Evolutionary conservation across 176 grass and related monocot genomes (phyloP).

Genomic region (Urochloa ruziziensis): DNA sequence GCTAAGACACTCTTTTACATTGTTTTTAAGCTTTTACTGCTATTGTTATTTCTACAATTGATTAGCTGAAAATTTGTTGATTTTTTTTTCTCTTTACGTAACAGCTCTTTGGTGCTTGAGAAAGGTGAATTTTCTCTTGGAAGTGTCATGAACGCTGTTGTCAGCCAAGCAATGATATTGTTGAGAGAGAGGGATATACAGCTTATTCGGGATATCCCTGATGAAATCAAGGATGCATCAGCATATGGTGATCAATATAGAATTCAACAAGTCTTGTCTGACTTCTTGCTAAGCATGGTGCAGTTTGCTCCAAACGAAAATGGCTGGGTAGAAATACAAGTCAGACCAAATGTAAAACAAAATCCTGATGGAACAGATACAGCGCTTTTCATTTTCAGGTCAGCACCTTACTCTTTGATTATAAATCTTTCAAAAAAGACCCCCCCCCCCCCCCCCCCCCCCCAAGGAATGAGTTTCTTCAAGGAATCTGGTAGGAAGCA

Average conservation of each 20-base stretch:
- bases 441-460: background rate
- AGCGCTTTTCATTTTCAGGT: slow-evolving; percentile 83
- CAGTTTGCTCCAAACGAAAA: slow-evolving; percentile 73
- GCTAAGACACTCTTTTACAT: background rate
- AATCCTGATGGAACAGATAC: slow-evolving; percentile 64
- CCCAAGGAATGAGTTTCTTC: background rate
- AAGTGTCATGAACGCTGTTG: slow-evolving; percentile 84
- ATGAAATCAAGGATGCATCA: slow-evolving; percentile 79
- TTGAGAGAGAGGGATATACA: slow-evolving; percentile 87
- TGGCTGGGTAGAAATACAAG: slow-evolving; percentile 94
- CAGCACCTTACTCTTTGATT: slow-evolving; percentile 37
- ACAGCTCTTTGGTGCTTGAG: slow-evolving; percentile 77
- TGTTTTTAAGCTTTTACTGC: slow-evolving; percentile 12
- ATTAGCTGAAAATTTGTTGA: slow-evolving; percentile 9
- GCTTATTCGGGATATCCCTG: slow-evolving; percentile 95
- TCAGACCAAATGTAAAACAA: slow-evolving; percentile 70
- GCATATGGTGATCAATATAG: slow-evolving; percentile 87
- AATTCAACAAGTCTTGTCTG: slow-evolving; percentile 95
- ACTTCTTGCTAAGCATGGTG: slow-evolving; percentile 86
- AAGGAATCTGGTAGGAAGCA: slow-evolving; percentile 22
- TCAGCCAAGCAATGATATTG: slow-evolving; percentile 94
- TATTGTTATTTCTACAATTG: slow-evolving; percentile 12
- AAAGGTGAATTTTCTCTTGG: slow-evolving; percentile 87
- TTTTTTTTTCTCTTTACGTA: slow-evolving; percentile 33
- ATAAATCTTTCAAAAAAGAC: background rate